These are phyloP conservation scores for Lentinula detonsa DNA, from an alignment of 768 basidiomycete species.

Conservation along the genomic window DNA sequence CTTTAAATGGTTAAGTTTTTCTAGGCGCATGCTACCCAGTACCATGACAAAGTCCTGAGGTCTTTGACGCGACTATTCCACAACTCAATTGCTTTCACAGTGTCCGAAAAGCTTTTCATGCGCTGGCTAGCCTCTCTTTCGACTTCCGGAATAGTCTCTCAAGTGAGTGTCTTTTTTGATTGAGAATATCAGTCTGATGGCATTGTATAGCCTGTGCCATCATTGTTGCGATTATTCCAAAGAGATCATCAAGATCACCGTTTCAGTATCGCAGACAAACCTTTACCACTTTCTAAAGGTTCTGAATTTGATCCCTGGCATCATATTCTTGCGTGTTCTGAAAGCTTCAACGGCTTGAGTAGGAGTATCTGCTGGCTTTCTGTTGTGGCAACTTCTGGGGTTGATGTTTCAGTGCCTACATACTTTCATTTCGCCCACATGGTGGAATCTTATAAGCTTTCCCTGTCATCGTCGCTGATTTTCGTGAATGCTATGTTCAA, in stretches of 20 bases:
- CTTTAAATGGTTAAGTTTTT: neutral
- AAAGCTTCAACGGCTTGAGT: conserved; percentile 27
- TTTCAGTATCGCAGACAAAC: conserved; percentile 28
- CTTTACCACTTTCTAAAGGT: conserved; percentile 23
- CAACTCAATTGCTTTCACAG: conserved; percentile 45
- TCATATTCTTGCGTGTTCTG: conserved; percentile 14
- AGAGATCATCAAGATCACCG: conserved; percentile 43
- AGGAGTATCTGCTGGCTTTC: conserved; percentile 54
- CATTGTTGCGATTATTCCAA: conserved; percentile 53
- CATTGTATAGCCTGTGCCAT: conserved; percentile 38
- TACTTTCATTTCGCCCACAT: conserved; percentile 43
- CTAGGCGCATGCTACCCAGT: conserved; percentile 16
- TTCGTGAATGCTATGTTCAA: conserved; percentile 48
- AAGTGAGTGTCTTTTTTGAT: conserved; percentile 25
- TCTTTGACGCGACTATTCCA: conserved; percentile 50
- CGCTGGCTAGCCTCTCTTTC: conserved; percentile 51
- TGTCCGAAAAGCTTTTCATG: conserved; percentile 52
- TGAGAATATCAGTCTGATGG: neutral
- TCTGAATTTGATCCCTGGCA: conserved; percentile 49
- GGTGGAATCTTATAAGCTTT: conserved; percentile 27
- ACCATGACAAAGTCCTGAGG: conserved; percentile 40
- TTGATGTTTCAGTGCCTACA: conserved; percentile 50
- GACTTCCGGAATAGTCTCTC: conserved; percentile 21
- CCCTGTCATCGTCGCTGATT: conserved; percentile 40
- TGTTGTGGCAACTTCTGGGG: conserved; percentile 56